Evolutionary conservation across 768 basidiomycete species (phyloP).

Genomic region (Trametes elegans): DNA sequence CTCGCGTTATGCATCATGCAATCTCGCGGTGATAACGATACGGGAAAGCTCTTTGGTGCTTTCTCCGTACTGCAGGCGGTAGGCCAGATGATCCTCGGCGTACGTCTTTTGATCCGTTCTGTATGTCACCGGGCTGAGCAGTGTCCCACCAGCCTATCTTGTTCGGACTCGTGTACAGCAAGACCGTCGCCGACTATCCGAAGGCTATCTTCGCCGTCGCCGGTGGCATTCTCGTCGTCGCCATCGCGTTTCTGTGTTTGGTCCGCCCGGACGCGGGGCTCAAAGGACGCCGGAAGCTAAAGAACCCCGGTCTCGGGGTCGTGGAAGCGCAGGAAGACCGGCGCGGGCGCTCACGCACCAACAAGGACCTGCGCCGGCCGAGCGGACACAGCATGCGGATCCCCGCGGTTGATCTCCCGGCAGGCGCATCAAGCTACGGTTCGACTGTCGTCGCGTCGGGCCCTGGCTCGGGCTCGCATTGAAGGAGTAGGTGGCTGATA

Average conservation of each 20-base stretch:
- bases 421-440: conserved; percentile 4
- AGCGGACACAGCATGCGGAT: conserved; percentile 6
- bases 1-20: conserved; percentile 68
- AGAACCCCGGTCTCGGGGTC: conserved; percentile 4
- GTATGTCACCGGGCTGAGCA: conserved; percentile 7
- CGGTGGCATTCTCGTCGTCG: conserved; percentile 48
- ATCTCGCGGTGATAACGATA: conserved; percentile 36
- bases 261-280: conserved; percentile 35
- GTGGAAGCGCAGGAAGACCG: conserved; percentile 28
- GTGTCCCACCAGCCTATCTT: conserved; percentile 52
- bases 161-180: conserved; percentile 65
- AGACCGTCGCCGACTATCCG: conserved; percentile 61
- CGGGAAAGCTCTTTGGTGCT: conserved; percentile 68
- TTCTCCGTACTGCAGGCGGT: conserved; percentile 66
- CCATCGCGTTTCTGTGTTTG: conserved; percentile 46
- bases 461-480: neutral
- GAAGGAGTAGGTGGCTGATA: neutral
- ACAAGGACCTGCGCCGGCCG: conserved; percentile 34
- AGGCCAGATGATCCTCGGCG: conserved; percentile 59
- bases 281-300: conserved; percentile 16
- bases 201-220: conserved; percentile 68
- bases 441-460: neutral
- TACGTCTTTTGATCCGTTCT: conserved; percentile 23
- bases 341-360: conserved; percentile 33
- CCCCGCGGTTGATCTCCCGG: neutral